These are phyloP conservation scores for Asterella californica DNA, from an alignment of 225 moss, liverwort and hornwort species.

Conservation along the genomic window DNA sequence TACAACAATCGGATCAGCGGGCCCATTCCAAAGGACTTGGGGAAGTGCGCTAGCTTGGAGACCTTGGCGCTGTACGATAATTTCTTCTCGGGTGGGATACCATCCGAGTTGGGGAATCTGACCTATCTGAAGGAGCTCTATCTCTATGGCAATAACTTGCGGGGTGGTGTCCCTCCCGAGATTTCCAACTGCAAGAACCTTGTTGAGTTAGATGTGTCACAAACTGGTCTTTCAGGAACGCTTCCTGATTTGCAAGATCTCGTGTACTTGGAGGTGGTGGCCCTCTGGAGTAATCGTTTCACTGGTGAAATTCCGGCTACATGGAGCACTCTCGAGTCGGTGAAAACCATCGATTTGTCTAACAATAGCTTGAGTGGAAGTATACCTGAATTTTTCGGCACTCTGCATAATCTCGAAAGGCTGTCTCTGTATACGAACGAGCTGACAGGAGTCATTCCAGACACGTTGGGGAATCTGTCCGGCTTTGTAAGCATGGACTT, in stretches of 20 bases:
- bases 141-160: constrained; percentile 29
- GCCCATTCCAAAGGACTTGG: constrained; percentile 25
- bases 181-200: constrained; percentile 24
- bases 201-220: constrained; percentile 33
- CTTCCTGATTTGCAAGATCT: constrained; percentile 11
- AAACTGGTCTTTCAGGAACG: constrained; percentile 21
- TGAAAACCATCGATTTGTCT: constrained; percentile 33
- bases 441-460: constrained; percentile 33
- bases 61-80: constrained; percentile 25
- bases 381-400: constrained; percentile 26
- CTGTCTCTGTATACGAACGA: constrained; percentile 32
- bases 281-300: constrained; percentile 38
- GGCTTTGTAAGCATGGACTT: constrained; percentile 27
- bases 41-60: constrained; percentile 24
- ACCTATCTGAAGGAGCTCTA: constrained; percentile 8
- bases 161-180: constrained; percentile 29
- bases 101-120: constrained; percentile 36
- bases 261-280: constrained; percentile 22
- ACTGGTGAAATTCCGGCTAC: constrained; percentile 32
- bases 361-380: constrained; percentile 33
- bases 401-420: not conserved
- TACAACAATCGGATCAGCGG: constrained; percentile 29
- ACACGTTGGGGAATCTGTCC: constrained; percentile 24
- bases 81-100: constrained; percentile 31
- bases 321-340: constrained; percentile 20